Conservation (phyloP, 2,329 filamentous ascomycete species). For the Scorias spongiosa region DNA sequence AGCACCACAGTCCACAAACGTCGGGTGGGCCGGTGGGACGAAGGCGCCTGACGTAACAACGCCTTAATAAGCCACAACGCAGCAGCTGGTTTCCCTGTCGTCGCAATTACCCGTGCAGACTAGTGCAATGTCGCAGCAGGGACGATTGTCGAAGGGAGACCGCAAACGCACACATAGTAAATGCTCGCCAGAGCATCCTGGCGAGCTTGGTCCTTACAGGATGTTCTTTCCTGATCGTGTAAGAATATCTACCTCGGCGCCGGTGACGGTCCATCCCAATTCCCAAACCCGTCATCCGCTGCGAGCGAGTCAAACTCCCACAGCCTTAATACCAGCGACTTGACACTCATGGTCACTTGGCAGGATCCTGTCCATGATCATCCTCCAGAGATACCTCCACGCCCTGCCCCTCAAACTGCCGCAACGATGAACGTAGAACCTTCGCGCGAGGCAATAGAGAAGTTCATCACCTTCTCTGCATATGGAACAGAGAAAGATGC, state of each 20-base stretch:
- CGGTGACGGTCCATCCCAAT: no score
- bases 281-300: no score
- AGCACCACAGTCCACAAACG: no score
- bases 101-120: no score
- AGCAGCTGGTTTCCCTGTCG: no score
- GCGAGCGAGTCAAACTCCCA: no score
- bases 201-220: neutral
- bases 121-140: no score
- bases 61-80: no score
- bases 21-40: no score
- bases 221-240: neutral
- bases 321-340: no score
- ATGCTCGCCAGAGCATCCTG: neutral
- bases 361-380: constrained; percentile 1
- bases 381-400: constrained; percentile 3
- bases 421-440: constrained; percentile 15
- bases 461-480: constrained; percentile 10
- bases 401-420: constrained; percentile 5
- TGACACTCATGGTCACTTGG: neutral
- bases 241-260: neutral
- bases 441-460: constrained; percentile 9
- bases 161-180: neutral
- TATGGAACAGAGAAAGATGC: constrained; percentile 9
- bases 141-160: no score
- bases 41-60: no score